Evolutionary conservation across 768 basidiomycete genomes (phyloP).

Genomic region (Auricularia sp.): DNA sequence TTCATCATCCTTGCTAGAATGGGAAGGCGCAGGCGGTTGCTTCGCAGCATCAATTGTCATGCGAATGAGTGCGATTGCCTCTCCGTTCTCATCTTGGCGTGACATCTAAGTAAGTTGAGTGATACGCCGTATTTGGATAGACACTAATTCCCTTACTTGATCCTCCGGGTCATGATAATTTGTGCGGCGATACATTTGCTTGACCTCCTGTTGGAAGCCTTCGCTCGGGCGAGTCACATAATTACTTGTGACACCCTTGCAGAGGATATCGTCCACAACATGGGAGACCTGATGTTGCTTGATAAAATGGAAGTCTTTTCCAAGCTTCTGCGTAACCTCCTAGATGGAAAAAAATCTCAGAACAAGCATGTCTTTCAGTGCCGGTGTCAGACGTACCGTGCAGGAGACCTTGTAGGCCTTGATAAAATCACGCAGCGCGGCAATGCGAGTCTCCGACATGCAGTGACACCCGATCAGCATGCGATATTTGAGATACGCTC

Average conservation of each 20-base stretch:
- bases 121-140: background rate
- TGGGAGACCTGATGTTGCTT: slow-evolving; percentile 21
- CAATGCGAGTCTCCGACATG: no score
- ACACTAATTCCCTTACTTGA: slow-evolving; percentile 13
- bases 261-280: slow-evolving; percentile 15
- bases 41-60: slow-evolving; percentile 15
- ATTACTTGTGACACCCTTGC: slow-evolving; percentile 21
- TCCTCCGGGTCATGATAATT: slow-evolving; percentile 20
- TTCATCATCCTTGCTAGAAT: background rate
- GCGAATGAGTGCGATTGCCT: slow-evolving; percentile 16
- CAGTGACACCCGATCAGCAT: no score
- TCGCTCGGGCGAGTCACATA: slow-evolving; percentile 20
- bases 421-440: no score
- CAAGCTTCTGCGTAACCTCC: slow-evolving; percentile 11
- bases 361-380: slow-evolving; percentile 4
- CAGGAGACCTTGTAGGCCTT: background rate
- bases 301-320: slow-evolving; percentile 20
- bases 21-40: slow-evolving; percentile 6
- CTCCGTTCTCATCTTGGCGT: background rate
- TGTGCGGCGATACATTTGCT: slow-evolving; percentile 19
- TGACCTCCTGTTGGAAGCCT: slow-evolving; percentile 23
- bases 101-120: background rate
- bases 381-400: background rate
- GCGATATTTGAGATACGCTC: no score
- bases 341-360: slow-evolving; percentile 10